Conservation (phyloP, 2,329 filamentous ascomycete genomes). For the Cordyceps pruinosa region DNA sequence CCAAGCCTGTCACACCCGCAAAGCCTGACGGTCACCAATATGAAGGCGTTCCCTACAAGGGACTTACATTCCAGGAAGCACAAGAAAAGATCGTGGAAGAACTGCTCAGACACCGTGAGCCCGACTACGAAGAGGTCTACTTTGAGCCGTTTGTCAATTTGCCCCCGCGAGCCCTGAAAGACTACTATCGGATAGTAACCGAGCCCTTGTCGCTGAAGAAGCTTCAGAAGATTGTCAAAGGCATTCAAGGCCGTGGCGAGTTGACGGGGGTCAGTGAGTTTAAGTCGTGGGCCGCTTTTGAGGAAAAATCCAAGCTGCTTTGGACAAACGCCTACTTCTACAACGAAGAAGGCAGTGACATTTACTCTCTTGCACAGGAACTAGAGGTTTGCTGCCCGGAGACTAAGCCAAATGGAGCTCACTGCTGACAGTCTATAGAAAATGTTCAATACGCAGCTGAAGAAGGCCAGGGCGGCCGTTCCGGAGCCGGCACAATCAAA, state of each 20-base stretch:
- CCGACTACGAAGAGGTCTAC: slow-evolving; percentile 62
- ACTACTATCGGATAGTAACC: slow-evolving; percentile 81
- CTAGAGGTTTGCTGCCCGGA: slow-evolving; percentile 55
- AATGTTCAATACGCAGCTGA: slow-evolving; percentile 61
- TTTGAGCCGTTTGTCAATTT: slow-evolving; percentile 72
- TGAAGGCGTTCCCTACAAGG: slow-evolving; percentile 56
- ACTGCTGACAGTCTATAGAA: slow-evolving; percentile 40
- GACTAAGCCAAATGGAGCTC: neutral
- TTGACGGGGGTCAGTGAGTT: slow-evolving; percentile 60
- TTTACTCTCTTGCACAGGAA: slow-evolving; percentile 68
- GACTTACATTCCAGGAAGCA: slow-evolving; percentile 72
- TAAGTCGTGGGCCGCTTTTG: slow-evolving; percentile 76
- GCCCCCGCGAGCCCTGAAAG: slow-evolving; percentile 66
- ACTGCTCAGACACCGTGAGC: slow-evolving; percentile 60
- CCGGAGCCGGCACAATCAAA: slow-evolving; percentile 67
- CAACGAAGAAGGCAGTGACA: slow-evolving; percentile 87
- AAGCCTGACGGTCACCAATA: slow-evolving; percentile 45
- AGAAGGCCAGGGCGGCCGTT: slow-evolving; percentile 65
- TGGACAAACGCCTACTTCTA: slow-evolving; percentile 86
- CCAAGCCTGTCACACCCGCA: slow-evolving; percentile 30
- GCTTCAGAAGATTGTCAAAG: slow-evolving; percentile 70
- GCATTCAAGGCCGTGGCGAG: slow-evolving; percentile 60
- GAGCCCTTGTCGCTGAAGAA: slow-evolving; percentile 73
- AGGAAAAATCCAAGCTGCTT: slow-evolving; percentile 70
- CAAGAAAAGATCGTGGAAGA: slow-evolving; percentile 81